phyloP scores from a whole-genome alignment of 2,329 filamentous ascomycete species.

The Neophaeococcomyces aloes region DNA sequence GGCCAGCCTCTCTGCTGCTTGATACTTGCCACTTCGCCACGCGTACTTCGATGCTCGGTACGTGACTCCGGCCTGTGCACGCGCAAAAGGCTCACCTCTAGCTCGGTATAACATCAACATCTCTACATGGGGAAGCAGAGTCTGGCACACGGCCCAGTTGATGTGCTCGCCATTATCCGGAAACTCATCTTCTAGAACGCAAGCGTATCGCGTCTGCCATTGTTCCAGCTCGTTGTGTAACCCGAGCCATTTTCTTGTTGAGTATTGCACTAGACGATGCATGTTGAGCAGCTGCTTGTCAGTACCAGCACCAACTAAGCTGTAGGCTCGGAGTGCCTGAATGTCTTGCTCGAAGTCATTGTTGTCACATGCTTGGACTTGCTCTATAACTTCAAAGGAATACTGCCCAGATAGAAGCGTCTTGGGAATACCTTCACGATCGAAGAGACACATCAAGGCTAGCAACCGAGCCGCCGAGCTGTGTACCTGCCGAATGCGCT shows the following conservation, averaged over 20 bases:
- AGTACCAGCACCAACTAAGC: neutral
- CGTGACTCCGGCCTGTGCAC: neutral
- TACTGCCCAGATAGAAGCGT: slow-evolving; percentile 17
- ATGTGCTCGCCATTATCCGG: slow-evolving; percentile 5
- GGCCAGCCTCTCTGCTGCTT: neutral
- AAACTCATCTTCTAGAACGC: slow-evolving; percentile 10
- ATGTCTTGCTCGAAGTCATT: slow-evolving; percentile 16
- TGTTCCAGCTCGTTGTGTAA: slow-evolving; percentile 3
- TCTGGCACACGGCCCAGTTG: slow-evolving; percentile 15
- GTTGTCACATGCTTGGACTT: neutral
- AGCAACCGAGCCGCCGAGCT: slow-evolving; percentile 22
- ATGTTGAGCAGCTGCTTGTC: slow-evolving; percentile 18
- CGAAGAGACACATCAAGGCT: slow-evolving; percentile 25
- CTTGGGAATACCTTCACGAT: slow-evolving; percentile 22
- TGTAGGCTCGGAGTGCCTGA: slow-evolving; percentile 15
- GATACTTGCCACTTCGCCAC: neutral
- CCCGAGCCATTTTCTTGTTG: slow-evolving; percentile 23
- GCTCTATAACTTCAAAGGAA: slow-evolving; percentile 14
- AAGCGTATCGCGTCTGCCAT: slow-evolving; percentile 5
- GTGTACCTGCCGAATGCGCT: slow-evolving; percentile 20
- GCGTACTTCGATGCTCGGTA: neutral
- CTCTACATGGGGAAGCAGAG: slow-evolving; percentile 3
- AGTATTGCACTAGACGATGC: slow-evolving; percentile 26
- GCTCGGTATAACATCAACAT: neutral
- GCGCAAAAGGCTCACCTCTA: no score